phyloP scores from a whole-genome alignment of 495 filamentous ascomycete species.

The Daldinia concentrica region DNA sequence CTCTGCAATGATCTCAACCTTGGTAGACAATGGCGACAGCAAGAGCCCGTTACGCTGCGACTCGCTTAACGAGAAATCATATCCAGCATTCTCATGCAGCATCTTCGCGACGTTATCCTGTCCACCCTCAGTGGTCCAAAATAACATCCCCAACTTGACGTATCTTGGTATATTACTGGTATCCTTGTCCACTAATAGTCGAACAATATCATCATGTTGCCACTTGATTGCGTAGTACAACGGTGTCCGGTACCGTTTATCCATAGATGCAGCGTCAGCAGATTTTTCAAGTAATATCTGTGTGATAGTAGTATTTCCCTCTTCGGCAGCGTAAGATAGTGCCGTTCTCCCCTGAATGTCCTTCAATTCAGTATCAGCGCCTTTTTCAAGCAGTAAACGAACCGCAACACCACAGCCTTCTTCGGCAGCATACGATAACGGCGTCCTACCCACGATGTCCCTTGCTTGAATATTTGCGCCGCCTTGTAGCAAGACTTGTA shows the following conservation, averaged over 20 bases:
- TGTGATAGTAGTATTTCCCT: neutral
- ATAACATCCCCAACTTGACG: too few species aligned
- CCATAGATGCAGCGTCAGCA: slow-evolving; percentile 54
- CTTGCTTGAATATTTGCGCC: neutral
- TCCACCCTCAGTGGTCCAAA: neutral
- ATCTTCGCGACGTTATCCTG: neutral
- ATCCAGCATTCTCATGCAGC: neutral
- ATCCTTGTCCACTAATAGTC: neutral
- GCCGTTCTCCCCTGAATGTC: neutral
- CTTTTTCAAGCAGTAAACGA: neutral
- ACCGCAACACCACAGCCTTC: neutral
- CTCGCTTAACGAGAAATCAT: too few species aligned
- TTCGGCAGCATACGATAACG: slow-evolving; percentile 1
- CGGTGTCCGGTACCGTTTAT: neutral
- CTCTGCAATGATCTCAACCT: too few species aligned
- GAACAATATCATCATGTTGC: neutral
- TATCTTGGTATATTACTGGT: too few species aligned
- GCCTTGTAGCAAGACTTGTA: neutral
- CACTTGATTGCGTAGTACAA: neutral
- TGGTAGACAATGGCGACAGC: too few species aligned
- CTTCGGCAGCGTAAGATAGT: neutral
- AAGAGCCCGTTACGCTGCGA: too few species aligned
- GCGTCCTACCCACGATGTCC: neutral
- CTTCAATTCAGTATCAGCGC: neutral
- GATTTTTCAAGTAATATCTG: neutral